phyloP scores from a whole-genome alignment of 2,329 filamentous ascomycete genomes.

The Colletotrichum nymphaeae region DNA sequence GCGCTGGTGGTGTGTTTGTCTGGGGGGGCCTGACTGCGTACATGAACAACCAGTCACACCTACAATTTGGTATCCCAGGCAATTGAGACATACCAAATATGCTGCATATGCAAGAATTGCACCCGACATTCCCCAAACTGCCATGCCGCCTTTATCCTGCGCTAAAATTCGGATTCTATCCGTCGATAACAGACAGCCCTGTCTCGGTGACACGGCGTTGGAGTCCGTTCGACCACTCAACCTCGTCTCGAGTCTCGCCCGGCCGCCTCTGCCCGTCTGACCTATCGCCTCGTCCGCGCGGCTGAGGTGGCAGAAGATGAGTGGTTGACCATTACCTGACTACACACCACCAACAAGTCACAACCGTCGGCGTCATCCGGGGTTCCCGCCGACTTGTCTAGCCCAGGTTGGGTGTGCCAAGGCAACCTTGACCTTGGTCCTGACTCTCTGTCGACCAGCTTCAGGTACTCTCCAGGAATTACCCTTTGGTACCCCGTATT shows the following conservation, averaged over 20 bases:
- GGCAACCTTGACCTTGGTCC: background rate
- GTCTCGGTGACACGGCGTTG: conserved; percentile 4
- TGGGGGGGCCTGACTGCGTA: conserved; percentile 1
- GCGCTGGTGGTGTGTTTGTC: conserved; percentile 6
- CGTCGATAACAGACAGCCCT: conserved; percentile 7
- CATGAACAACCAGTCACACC: background rate
- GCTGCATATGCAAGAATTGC: conserved; percentile 32
- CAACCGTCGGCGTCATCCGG: conserved; percentile 25
- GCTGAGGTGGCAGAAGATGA: conserved; percentile 29
- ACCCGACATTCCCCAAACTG: conserved; percentile 32
- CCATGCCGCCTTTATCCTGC: conserved; percentile 3
- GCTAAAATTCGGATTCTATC: conserved; percentile 27
- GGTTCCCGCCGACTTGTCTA: conserved; percentile 17
- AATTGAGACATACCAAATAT: background rate
- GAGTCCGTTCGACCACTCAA: conserved; percentile 4
- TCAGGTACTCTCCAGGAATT: background rate
- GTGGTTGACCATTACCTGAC: conserved; percentile 14
- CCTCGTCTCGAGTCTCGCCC: background rate
- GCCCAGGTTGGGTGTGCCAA: conserved; percentile 19
- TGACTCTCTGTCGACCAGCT: conserved; percentile 7
- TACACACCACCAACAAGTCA: background rate
- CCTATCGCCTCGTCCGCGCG: conserved; percentile 1
- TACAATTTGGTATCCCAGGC: background rate
- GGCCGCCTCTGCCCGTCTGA: background rate
- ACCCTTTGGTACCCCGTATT: background rate